A percentile compares a stretch with the other conserved stretches of the same genome.
These are phyloP conservation scores for Ophiostoma angusticollis DNA, from an alignment of 2,329 filamentous ascomycete species.

Conservation along the genomic window DNA sequence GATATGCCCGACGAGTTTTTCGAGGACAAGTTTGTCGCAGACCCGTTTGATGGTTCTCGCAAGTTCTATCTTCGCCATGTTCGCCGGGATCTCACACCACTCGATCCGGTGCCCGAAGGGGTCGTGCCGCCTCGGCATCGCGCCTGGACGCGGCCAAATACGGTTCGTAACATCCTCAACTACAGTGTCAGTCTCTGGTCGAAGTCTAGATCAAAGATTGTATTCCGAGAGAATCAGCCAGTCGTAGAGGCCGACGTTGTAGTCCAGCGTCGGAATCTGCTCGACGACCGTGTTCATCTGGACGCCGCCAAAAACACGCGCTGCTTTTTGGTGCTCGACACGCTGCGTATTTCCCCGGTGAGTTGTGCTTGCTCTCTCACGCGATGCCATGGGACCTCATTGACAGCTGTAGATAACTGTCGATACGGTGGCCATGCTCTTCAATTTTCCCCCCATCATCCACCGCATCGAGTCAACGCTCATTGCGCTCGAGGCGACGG, in stretches of 20 bases:
- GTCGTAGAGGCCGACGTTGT: conserved; percentile 67
- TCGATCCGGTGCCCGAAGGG: conserved; percentile 49
- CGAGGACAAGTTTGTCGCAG: conserved; percentile 38
- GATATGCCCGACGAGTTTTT: conserved; percentile 36
- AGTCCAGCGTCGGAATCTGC: conserved; percentile 66
- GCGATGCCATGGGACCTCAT: background rate
- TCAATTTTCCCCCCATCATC: conserved; percentile 72
- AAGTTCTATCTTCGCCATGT: conserved; percentile 44
- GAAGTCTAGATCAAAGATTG: conserved; percentile 38
- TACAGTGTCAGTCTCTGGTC: conserved; percentile 70
- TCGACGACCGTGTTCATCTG: conserved; percentile 51
- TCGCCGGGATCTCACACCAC: conserved; percentile 45
- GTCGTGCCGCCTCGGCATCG: conserved; percentile 36
- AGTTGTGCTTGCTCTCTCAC: conserved; percentile 35
- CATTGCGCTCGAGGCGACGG: conserved; percentile 64
- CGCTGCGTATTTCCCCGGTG: conserved; percentile 55
- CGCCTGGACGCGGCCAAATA: conserved; percentile 25
- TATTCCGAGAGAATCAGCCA: conserved; percentile 58
- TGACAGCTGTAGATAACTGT: conserved; percentile 45
- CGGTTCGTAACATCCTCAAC: conserved; percentile 54
- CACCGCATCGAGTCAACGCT: conserved; percentile 71
- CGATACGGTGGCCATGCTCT: conserved; percentile 56
- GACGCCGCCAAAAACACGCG: conserved; percentile 27
- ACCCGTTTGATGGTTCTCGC: conserved; percentile 49
- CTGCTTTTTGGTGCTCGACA: conserved; percentile 64